Base-by-base conservation (phyloP, 805 yeast species). In the Candida corydali region DNA sequence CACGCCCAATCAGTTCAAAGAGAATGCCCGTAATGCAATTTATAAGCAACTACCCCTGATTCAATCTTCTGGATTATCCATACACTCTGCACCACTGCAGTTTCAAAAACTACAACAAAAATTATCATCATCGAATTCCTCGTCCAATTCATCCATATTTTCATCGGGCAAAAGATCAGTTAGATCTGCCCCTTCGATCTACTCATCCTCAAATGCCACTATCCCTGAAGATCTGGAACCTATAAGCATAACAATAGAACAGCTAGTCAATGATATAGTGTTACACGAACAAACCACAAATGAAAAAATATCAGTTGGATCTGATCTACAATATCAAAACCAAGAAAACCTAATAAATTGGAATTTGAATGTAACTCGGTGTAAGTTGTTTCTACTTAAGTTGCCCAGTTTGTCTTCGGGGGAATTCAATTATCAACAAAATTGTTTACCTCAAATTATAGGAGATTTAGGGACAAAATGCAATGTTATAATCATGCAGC, bases 311-410 rank as follows among this genome's bases (percentile, higher is more conserved):
- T 61, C 69, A 11, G 45, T 67, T 24, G 73, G 72, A 3, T 55
- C 65, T n/a, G 65, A 55, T 10, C 52, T 67, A 20, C 51, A 49
- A 38, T 66, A 64, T 45, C 72, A 67, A 40, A 54, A 59, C 39
- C 49, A 50, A 8, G 75, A 70, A 43, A 52, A 61, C 12, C 51
- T 73, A 10, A 59, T 73, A 9, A 78, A 73, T 47, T 73, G 78
- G 78, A 72, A 72, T 46, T 55, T 73, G 34, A 73, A 73, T 44
- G 69, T 73, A 29, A 65, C 76, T 12, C 52, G 79, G 32, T 69
- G 75, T 34, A 62, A 70, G 42, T 57, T 73, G 25, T 63, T 73
- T 32, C 48, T 72, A 24, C 61, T 59, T 3, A 61, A 52, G 34
- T 44, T 67, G 45, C 73, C 73, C 9, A 45, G 52, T 47, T 54